A percentile compares a stretch with the other conserved stretches of the same genome.
These are phyloP conservation scores for Kondoa subrosea DNA, from an alignment of 768 basidiomycete species.

Conservation along the genomic window DNA sequence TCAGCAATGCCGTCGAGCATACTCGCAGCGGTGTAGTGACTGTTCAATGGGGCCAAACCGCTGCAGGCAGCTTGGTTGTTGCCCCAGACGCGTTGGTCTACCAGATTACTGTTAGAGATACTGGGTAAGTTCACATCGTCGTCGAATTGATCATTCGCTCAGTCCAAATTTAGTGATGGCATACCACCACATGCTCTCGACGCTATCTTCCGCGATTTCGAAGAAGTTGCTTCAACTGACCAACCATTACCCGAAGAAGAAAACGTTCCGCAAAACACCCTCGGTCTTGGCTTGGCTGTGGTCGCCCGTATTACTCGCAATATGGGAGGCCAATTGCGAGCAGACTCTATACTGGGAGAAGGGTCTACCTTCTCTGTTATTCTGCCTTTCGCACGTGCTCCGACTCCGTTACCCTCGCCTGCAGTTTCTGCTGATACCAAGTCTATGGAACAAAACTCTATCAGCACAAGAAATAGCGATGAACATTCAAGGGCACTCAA, in stretches of 20 bases:
- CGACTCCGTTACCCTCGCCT: conserved; percentile 14
- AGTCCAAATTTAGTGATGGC: conserved; percentile 35
- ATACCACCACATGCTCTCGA: conserved; percentile 51
- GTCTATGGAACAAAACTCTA: background rate
- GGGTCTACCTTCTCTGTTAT: conserved; percentile 60
- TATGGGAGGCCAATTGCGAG: conserved; percentile 58
- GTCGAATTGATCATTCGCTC: background rate
- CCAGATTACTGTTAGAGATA: conserved; percentile 21
- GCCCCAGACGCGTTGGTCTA: conserved; percentile 12
- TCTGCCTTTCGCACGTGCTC: conserved; percentile 39
- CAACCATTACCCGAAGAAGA: background rate
- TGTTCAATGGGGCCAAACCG: conserved; percentile 52
- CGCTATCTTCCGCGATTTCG: conserved; percentile 62
- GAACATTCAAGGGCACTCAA: background rate
- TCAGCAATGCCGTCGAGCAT: conserved; percentile 45
- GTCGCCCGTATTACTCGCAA: conserved; percentile 66
- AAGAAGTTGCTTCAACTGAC: conserved; percentile 48
- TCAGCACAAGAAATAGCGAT: background rate
- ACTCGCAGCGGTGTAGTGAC: conserved; percentile 47
- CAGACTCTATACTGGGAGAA: conserved; percentile 49
- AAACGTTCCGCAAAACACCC: background rate
- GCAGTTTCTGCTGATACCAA: background rate
- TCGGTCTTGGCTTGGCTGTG: conserved; percentile 60
- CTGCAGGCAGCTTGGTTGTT: conserved; percentile 35
- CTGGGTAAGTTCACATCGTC: conserved; percentile 6